Base-by-base conservation (phyloP, 495 filamentous ascomycete genomes). In the Penicillium taxi region DNA sequence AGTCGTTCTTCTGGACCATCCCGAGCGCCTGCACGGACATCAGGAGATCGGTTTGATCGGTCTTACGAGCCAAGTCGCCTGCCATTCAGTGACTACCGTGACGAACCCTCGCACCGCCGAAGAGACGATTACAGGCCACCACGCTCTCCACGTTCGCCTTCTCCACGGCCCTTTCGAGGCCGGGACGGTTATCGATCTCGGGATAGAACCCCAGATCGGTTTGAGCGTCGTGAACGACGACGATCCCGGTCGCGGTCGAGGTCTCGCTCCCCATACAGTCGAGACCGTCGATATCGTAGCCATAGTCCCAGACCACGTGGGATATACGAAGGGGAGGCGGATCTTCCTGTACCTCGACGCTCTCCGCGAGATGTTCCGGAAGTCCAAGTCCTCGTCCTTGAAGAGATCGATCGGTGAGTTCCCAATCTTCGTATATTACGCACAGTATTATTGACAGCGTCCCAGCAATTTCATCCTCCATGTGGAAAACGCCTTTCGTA, bases 371-470 rank as follows among this genome's bases (percentile, higher is more conserved):
- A 94, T 41, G 78, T 96, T 14, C 91, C 91, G 3, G 91, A 96
- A 48, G 84, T 96, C 17, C 90, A 95, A 49, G 72, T 96, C 17
- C 67, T 98, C 2, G 74, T 94, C 1, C 59, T 86, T 9, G 81
- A 90, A 45, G 80, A 89, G 50, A 67, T 95, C 9, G 80, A 86
- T 25, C 72, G 75, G 79, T 81, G 41, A 45, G 73, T 55, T 20
- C 12, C 12, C 29, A n/a, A 5, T 19, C 5, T 18, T 12, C 18
- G 14, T 22, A 15, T 18, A 20, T 37, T 4, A 6, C 9, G 8
- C 11, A 16, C 2, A 24, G 17, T 14, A 23, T 14, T 18, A 31
- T 47, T 59, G 9, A 52, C 36, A 23, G 21, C 5, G 3, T 12
- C 39, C 6, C 43, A 82, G 82, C 26, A 80, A 82, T 32, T 96